phyloP scores from a whole-genome alignment of 768 basidiomycete species.

The Leccinum truebloodii region DNA sequence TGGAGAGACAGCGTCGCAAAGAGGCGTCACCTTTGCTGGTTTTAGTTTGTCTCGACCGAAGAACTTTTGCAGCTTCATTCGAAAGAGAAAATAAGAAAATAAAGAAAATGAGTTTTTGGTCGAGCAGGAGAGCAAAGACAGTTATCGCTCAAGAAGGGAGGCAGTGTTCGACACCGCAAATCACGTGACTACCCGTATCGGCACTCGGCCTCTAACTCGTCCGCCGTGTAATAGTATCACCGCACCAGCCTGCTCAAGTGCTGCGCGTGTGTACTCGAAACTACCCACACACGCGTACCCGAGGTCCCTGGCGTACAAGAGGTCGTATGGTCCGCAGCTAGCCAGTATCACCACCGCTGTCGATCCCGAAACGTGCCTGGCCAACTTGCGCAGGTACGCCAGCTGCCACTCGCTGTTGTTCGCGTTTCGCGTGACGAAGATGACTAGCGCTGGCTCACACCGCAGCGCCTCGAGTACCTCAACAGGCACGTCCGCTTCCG shows the following conservation, averaged over 20 bases:
- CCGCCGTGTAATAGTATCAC: slow-evolving; percentile 43
- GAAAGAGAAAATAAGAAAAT: background rate
- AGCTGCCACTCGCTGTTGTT: slow-evolving; percentile 55
- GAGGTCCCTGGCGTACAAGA: slow-evolving; percentile 33
- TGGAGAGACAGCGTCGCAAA: slow-evolving; percentile 18
- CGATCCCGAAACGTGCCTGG: slow-evolving; percentile 11
- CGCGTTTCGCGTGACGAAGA: slow-evolving; percentile 63
- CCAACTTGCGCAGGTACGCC: slow-evolving; percentile 37
- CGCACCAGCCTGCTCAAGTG: slow-evolving; percentile 44
- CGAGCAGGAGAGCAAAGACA: slow-evolving; percentile 1
- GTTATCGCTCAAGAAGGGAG: slow-evolving; percentile 18
- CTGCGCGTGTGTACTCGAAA: slow-evolving; percentile 60
- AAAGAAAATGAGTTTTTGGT: background rate
- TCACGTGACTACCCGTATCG: slow-evolving; percentile 26
- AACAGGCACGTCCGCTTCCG: slow-evolving; percentile 5
- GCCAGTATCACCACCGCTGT: slow-evolving; percentile 50
- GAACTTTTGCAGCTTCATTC: slow-evolving; percentile 57
- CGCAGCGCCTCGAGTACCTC: slow-evolving; percentile 10
- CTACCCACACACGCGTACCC: slow-evolving; percentile 46
- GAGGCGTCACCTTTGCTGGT: slow-evolving; percentile 31
- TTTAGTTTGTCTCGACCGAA: slow-evolving; percentile 55
- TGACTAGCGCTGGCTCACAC: slow-evolving; percentile 9
- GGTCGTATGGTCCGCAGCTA: slow-evolving; percentile 69
- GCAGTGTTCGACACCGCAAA: slow-evolving; percentile 21
- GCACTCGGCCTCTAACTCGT: slow-evolving; percentile 10